phyloP scores from a whole-genome alignment of 1,284 basidiomycete species.

The Tetrapyrgos nigripes region DNA sequence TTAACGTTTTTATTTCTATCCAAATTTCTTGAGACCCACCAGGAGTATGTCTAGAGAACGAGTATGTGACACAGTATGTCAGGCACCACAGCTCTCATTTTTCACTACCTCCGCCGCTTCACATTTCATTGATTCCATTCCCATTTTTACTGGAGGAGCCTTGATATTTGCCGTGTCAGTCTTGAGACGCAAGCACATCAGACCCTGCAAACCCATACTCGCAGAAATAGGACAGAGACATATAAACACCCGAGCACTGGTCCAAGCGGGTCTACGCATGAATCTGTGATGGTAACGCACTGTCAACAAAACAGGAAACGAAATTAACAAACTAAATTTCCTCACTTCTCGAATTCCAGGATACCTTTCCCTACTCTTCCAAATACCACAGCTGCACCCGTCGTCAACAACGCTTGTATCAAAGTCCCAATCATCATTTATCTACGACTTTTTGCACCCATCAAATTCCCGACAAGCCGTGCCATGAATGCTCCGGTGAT shows the following conservation, averaged over 20 bases:
- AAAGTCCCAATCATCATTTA: conserved; percentile 81
- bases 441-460: conserved; percentile 68
- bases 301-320: too few relatives aligned
- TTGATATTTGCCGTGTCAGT: conserved; percentile 83
- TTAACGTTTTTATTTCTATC: too few relatives aligned
- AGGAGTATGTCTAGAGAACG: too few relatives aligned
- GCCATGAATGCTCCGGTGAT: conserved; percentile 75
- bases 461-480: conserved; percentile 64
- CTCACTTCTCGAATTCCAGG: too few relatives aligned
- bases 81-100: too few relatives aligned
- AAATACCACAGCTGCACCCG: conserved; percentile 72
- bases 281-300: too few relatives aligned
- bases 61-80: too few relatives aligned
- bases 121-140: too few relatives aligned
- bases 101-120: too few relatives aligned
- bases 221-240: conserved; percentile 80
- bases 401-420: conserved; percentile 76
- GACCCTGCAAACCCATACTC: conserved; percentile 82
- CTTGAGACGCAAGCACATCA: conserved; percentile 81
- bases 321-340: too few relatives aligned
- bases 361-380: conserved; percentile 66
- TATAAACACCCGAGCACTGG: conserved; percentile 66
- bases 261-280: conserved; percentile 74
- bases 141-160: too few relatives aligned
- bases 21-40: too few relatives aligned